phyloP scores from a whole-genome alignment of 371 early-diverging fungal species.

The Mucor racemosus region DNA sequence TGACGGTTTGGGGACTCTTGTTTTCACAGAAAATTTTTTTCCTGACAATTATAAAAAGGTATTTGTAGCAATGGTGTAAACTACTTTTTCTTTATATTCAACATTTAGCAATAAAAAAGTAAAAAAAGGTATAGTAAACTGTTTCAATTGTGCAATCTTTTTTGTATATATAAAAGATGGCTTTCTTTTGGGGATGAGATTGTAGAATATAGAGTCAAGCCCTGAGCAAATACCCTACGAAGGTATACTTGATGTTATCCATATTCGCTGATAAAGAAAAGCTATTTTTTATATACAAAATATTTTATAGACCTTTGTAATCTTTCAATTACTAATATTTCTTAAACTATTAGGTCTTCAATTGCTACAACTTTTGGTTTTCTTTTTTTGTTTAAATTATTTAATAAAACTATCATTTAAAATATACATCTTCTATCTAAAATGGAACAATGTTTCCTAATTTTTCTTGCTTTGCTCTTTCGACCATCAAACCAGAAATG shows the following conservation, averaged over 20 bases:
- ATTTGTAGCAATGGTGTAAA: not conserved
- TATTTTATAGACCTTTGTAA: not conserved
- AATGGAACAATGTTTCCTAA: constrained; percentile 50
- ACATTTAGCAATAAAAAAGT: not conserved
- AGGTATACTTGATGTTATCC: constrained; percentile 45
- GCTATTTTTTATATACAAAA: not conserved
- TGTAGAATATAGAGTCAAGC: constrained; percentile 54
- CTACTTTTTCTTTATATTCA: not conserved
- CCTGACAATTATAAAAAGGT: not conserved
- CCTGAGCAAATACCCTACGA: constrained; percentile 45
- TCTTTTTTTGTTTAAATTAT: not conserved
- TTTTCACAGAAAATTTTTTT: constrained; percentile 9
- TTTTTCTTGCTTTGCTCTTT: constrained; percentile 45
- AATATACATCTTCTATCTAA: constrained; percentile 23
- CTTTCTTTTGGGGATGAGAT: constrained; percentile 43
- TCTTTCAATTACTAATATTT: not conserved
- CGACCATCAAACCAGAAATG: constrained; percentile 55
- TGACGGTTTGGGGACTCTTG: constrained; percentile 7
- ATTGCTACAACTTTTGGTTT: not conserved
- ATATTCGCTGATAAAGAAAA: constrained; percentile 40
- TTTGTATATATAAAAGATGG: not conserved
- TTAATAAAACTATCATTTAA: constrained; percentile 3
- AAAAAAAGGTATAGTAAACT: not conserved
- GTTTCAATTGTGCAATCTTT: not conserved
- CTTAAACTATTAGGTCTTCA: not conserved